These are phyloP conservation scores for Austroboletus rostrupii DNA, from an alignment of 1,284 basidiomycete genomes.

Conservation along the genomic window DNA sequence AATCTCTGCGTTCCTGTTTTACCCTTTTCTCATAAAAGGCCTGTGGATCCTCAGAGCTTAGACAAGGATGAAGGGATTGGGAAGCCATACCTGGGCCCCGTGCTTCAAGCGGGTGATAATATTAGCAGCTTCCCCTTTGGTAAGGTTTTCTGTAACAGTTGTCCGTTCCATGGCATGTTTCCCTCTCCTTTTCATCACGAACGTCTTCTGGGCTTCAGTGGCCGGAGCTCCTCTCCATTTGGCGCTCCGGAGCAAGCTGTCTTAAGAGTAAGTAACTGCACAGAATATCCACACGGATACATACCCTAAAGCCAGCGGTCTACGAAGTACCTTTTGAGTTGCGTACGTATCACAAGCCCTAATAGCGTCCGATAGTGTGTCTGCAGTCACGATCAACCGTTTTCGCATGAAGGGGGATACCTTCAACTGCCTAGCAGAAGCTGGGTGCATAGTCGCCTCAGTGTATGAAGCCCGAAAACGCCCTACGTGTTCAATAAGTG, in stretches of 20 bases:
- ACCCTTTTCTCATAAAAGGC: constrained; percentile 53
- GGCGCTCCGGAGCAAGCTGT: constrained; percentile 63
- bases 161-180: constrained; percentile 29
- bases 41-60: constrained; percentile 32
- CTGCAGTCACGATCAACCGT: constrained; percentile 51
- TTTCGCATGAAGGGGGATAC: constrained; percentile 54
- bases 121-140: constrained; percentile 75
- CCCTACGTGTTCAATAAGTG: constrained; percentile 19
- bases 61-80: not conserved
- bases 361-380: constrained; percentile 53
- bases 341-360: constrained; percentile 70
- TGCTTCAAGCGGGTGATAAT: constrained; percentile 76
- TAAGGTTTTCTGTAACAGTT: constrained; percentile 39
- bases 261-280: constrained; percentile 11
- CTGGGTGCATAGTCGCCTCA: constrained; percentile 46
- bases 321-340: constrained; percentile 47
- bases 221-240: constrained; percentile 72
- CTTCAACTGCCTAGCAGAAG: constrained; percentile 43
- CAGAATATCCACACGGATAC: constrained; percentile 7
- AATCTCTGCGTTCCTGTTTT: constrained; percentile 39
- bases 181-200: constrained; percentile 60
- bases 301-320: constrained; percentile 46
- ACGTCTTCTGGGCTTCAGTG: constrained; percentile 57
- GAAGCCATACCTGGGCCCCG: constrained; percentile 58
- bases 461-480: constrained; percentile 50